Percentiles rank a stretch among this genome's conserved stretches.
Evolutionary conservation across 2,329 filamentous ascomycete genomes (phyloP).

Genomic region (Microdochium bolleyi): DNA sequence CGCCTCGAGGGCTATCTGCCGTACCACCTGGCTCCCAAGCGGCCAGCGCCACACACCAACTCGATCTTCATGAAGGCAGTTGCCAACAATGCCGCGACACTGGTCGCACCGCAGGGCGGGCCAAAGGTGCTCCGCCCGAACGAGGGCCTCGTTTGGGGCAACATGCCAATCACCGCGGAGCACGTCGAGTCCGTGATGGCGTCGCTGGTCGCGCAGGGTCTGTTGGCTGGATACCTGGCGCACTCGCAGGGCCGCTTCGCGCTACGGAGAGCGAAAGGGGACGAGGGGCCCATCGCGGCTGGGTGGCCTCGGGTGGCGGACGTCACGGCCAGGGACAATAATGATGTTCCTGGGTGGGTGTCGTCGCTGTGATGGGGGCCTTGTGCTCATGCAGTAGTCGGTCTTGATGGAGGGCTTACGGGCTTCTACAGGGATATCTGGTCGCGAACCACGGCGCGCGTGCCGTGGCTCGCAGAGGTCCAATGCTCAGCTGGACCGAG

Average conservation of each 20-base stretch:
- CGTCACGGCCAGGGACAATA: slow-evolving; percentile 53
- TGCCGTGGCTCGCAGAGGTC: too few relatives aligned
- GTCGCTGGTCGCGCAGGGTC: slow-evolving; percentile 69
- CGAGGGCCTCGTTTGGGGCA: slow-evolving; percentile 56
- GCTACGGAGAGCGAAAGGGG: slow-evolving; percentile 67
- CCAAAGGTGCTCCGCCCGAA: slow-evolving; percentile 43
- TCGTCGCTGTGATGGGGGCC: background rate
- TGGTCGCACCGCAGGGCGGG: slow-evolving; percentile 37
- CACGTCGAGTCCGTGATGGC: slow-evolving; percentile 74
- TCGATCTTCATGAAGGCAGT: slow-evolving; percentile 43
- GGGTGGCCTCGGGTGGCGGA: slow-evolving; percentile 72
- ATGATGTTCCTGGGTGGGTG: slow-evolving; percentile 71
- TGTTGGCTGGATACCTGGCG: slow-evolving; percentile 78
- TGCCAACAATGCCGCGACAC: slow-evolving; percentile 35
- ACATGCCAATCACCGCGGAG: slow-evolving; percentile 46
- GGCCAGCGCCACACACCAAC: slow-evolving; percentile 35
- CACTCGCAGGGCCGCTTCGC: slow-evolving; percentile 72
- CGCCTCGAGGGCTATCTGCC: slow-evolving; percentile 51
- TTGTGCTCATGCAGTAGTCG: too few relatives aligned
- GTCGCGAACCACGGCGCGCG: too few relatives aligned
- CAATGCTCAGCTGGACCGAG: too few relatives aligned
- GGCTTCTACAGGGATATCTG: too few relatives aligned
- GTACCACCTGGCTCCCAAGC: slow-evolving; percentile 17
- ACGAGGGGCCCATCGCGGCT: slow-evolving; percentile 53
- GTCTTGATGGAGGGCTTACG: too few relatives aligned